A percentile compares a stretch with the other conserved stretches of the same genome.
Evolutionary conservation across 306 rosid genomes (phyloP).

Genomic region (Begonia peltatifolia): DNA sequence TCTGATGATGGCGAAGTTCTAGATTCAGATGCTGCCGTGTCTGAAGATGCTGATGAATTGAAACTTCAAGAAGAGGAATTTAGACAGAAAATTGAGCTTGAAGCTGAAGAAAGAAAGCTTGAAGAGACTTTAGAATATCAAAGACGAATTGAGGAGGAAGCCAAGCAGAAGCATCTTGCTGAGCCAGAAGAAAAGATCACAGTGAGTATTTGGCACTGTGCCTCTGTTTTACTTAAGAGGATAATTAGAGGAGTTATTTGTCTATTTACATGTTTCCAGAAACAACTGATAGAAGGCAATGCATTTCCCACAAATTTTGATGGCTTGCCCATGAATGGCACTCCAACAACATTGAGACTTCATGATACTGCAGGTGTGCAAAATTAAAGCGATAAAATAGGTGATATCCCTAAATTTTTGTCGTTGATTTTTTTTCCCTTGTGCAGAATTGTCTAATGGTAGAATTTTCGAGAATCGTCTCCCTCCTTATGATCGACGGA

Average conservation of each 20-base stretch:
- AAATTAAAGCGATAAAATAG: conserved; percentile 15
- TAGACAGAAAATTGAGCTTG: conserved; percentile 64
- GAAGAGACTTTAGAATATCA: conserved; percentile 91
- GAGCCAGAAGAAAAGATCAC: conserved; percentile 40
- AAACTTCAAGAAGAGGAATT: conserved; percentile 64
- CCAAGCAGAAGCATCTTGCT: conserved; percentile 85
- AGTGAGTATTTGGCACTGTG: conserved; percentile 7
- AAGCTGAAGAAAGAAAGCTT: conserved; percentile 86
- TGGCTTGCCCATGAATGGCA: conserved; percentile 29
- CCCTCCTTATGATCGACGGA: conserved; percentile 29
- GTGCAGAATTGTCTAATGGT: conserved; percentile 40
- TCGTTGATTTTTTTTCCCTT: conserved; percentile 14
- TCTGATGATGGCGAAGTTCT: conserved; percentile 31
- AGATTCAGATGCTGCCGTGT: conserved; percentile 35
- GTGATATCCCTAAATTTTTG: conserved; percentile 1
- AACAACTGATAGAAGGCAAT: conserved; percentile 30
- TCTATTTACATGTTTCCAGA: conserved; percentile 30
- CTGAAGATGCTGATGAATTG: conserved; percentile 34
- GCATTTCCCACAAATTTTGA: conserved; percentile 25
- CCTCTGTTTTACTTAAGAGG: too few relatives aligned
- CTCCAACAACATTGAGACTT: conserved; percentile 15
- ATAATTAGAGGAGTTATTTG: conserved; percentile 1
- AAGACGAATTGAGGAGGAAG: conserved; percentile 78
- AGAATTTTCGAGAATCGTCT: conserved; percentile 41
- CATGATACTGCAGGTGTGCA: conserved; percentile 24